Conservation (phyloP, 257 asterid species). For the Solanum sejunctum region DNA sequence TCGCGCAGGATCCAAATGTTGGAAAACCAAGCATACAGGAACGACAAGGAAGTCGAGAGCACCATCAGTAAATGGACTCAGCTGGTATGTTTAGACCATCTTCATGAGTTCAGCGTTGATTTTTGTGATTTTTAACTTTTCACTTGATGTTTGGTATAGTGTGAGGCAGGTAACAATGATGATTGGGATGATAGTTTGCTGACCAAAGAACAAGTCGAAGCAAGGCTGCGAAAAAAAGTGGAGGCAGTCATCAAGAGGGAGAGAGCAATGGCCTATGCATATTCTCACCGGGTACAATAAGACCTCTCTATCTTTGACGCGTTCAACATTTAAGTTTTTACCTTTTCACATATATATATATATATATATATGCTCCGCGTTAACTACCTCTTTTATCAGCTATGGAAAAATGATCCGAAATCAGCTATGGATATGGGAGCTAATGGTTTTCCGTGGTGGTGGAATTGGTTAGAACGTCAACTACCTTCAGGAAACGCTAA, state of each 20-base stretch:
- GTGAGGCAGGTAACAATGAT: conserved; percentile 47
- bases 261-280: conserved; percentile 90
- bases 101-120: not conserved
- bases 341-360: not conserved
- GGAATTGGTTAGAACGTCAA: conserved; percentile 93
- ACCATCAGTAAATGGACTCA: conserved; percentile 60
- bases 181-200: conserved; percentile 83
- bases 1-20: conserved; percentile 75
- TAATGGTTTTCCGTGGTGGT: conserved; percentile 82
- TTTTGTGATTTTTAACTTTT: not conserved
- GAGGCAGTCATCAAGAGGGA: conserved; percentile 91
- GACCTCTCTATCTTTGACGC: too few relatives aligned
- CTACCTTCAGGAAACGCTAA: conserved; percentile 30
- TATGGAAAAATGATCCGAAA: conserved; percentile 55
- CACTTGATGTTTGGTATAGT: conserved; percentile 15
- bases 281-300: conserved; percentile 64
- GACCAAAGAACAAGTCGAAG: conserved; percentile 74
- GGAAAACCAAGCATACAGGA: conserved; percentile 44
- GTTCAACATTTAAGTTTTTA: too few relatives aligned
- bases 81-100: conserved; percentile 25
- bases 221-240: conserved; percentile 46
- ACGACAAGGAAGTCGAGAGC: conserved; percentile 53
- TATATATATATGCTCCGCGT: not conserved
- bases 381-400: conserved; percentile 20
- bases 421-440: conserved; percentile 29